phyloP scores from a whole-genome alignment of 1,139 yeast species.

The Yamadazyma membranifaciens region DNA sequence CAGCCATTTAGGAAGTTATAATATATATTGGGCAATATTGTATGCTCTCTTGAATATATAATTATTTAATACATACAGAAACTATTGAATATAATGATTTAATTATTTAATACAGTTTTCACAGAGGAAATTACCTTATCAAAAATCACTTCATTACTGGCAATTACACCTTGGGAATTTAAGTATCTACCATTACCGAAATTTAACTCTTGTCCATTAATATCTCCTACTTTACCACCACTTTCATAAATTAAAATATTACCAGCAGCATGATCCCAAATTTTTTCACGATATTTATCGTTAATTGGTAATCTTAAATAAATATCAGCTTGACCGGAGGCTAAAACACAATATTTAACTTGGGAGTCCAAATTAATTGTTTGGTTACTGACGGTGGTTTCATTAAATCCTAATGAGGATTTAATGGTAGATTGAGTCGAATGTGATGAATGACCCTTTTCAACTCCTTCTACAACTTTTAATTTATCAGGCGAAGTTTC shows the following conservation, averaged over 20 bases:
- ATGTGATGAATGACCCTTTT: conserved; percentile 92
- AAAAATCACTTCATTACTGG: conserved; percentile 70
- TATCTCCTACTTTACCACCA: conserved; percentile 89
- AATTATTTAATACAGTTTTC: conserved; percentile 16
- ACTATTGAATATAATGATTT: no score
- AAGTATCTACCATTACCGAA: conserved; percentile 88
- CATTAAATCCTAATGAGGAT: conserved; percentile 45
- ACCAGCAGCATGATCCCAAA: conserved; percentile 99
- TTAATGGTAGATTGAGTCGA: conserved; percentile 83
- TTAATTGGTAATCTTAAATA: conserved; percentile 84
- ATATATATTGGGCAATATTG: no score
- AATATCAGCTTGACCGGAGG: conserved; percentile 90
- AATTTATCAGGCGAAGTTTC: conserved; percentile 44
- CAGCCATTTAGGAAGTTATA: conserved; percentile 1
- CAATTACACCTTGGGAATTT: conserved; percentile 86
- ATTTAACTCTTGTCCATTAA: conserved; percentile 68
- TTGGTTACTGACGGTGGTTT: conserved; percentile 44
- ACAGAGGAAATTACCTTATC: conserved; percentile 62
- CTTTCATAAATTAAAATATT: conserved; percentile 81
- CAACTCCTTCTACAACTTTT: conserved; percentile 93
- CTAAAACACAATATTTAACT: conserved; percentile 88
- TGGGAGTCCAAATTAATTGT: conserved; percentile 85
- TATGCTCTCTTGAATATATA: no score
- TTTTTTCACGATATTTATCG: conserved; percentile 79
- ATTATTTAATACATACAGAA: no score